phyloP scores from a whole-genome alignment of 257 asterid species.

The Solanum phureja region DNA sequence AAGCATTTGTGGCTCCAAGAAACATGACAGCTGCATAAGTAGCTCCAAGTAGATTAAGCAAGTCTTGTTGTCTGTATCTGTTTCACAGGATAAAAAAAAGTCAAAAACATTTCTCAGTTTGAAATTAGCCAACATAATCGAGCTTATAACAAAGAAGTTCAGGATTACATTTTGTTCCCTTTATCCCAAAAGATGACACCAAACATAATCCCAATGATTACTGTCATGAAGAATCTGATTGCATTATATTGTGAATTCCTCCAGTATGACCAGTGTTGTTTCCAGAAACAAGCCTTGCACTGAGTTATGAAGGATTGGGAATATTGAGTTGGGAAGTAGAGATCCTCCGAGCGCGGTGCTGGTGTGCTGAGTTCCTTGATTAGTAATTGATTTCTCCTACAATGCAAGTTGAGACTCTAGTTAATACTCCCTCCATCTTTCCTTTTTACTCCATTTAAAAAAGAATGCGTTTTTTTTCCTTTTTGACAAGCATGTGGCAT shows the following conservation, averaged over 20 bases:
- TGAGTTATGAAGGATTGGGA: slow-evolving; percentile 55
- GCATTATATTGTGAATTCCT: slow-evolving; percentile 55
- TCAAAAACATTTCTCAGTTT: neutral
- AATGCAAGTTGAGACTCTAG: neutral
- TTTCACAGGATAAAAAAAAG: neutral
- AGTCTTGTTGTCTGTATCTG: slow-evolving; percentile 62
- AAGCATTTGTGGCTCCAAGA: slow-evolving; percentile 71
- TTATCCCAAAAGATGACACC: slow-evolving; percentile 68
- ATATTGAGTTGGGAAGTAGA: slow-evolving; percentile 40
- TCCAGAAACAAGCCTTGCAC: slow-evolving; percentile 60
- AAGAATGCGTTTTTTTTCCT: neutral
- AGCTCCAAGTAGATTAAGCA: slow-evolving; percentile 75
- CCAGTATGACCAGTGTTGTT: slow-evolving; percentile 67
- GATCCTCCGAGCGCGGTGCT: slow-evolving; percentile 25
- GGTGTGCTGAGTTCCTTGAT: slow-evolving; percentile 45
- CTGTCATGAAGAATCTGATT: slow-evolving; percentile 47
- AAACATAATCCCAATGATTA: slow-evolving; percentile 36
- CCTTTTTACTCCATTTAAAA: neutral
- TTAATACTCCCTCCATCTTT: neutral
- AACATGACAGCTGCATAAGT: slow-evolving; percentile 72
- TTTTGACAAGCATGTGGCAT: neutral
- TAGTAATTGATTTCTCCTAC: slow-evolving; percentile 38
- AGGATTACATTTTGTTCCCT: slow-evolving; percentile 40
- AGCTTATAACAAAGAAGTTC: neutral
- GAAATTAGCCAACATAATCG: neutral